phyloP scores from a whole-genome alignment of 768 basidiomycete species.

The Lactarius hatsudake region DNA sequence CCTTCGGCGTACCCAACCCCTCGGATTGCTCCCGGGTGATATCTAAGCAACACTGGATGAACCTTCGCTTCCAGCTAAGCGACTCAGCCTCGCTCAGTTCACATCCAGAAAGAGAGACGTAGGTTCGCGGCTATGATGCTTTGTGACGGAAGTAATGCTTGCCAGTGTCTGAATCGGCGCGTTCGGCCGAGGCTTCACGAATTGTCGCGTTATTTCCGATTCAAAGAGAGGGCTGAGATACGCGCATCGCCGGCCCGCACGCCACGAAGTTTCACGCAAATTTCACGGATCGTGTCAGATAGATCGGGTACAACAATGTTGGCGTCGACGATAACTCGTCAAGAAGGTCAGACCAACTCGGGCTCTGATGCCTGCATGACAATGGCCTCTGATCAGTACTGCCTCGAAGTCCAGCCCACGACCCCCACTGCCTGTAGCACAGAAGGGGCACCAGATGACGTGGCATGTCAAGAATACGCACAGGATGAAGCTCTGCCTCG shows the following conservation, averaged over 20 bases:
- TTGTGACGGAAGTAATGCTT: background rate
- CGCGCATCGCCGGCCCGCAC: background rate
- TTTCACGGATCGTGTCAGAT: background rate
- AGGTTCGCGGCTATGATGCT: background rate
- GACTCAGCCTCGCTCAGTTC: background rate
- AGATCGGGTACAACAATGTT: background rate
- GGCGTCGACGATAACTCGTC: background rate
- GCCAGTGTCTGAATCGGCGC: no score
- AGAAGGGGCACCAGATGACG: background rate
- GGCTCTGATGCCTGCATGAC: background rate
- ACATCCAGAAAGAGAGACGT: background rate
- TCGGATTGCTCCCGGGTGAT: background rate
- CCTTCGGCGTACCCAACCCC: background rate
- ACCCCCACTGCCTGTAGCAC: background rate
- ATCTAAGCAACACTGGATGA: background rate
- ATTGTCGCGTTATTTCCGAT: background rate
- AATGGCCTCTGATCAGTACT: background rate
- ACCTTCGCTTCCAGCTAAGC: background rate
- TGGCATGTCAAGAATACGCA: background rate
- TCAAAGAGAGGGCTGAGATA: background rate
- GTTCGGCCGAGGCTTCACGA: background rate
- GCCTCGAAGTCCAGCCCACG: background rate
- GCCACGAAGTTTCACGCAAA: background rate
- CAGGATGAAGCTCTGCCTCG: background rate
- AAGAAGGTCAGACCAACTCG: background rate